Percentiles rank a stretch among this genome's conserved stretches.
Evolutionary conservation across 192 early-diverging fungal genomes (phyloP).

Genomic region (Linnemannia elongata): DNA sequence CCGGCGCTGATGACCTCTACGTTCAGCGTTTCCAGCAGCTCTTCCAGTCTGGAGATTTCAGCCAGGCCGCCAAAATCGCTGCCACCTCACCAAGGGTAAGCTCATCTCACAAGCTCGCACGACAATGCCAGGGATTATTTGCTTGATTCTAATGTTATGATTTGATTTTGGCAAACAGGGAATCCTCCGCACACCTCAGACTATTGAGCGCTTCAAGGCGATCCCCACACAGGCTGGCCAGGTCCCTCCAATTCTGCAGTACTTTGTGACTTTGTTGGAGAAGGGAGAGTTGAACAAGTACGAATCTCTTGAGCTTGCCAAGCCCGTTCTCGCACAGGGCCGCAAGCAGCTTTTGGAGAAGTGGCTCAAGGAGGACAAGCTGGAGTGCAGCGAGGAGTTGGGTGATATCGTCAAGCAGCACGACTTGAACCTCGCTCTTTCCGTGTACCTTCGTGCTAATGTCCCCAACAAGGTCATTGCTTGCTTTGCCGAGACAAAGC

Average conservation of each 20-base stretch:
- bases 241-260: constrained; percentile 94
- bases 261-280: constrained; percentile 96
- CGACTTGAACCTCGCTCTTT: constrained; percentile 92
- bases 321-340: constrained; percentile 90
- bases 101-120: neutral
- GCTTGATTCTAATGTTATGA: neutral
- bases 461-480: constrained; percentile 93
- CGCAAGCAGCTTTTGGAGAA: constrained; percentile 96
- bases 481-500: constrained; percentile 96
- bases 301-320: constrained; percentile 94
- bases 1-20: constrained; percentile 95
- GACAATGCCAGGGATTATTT: neutral
- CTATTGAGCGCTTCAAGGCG: constrained; percentile 95
- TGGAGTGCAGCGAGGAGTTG: constrained; percentile 98
- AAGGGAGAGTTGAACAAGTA: constrained; percentile 94
- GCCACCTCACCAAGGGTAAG: constrained; percentile 90
- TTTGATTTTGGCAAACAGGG: constrained; percentile 63
- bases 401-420: constrained; percentile 96
- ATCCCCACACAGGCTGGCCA: constrained; percentile 82
- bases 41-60: constrained; percentile 80
- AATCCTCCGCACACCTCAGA: constrained; percentile 93
- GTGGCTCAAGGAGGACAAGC: constrained; percentile 99
- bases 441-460: constrained; percentile 95
- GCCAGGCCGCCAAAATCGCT: constrained; percentile 95
- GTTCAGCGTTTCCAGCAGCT: constrained; percentile 92